Base-by-base conservation (phyloP, 768 basidiomycete species). In the Boletus reticuloceps region DNA sequence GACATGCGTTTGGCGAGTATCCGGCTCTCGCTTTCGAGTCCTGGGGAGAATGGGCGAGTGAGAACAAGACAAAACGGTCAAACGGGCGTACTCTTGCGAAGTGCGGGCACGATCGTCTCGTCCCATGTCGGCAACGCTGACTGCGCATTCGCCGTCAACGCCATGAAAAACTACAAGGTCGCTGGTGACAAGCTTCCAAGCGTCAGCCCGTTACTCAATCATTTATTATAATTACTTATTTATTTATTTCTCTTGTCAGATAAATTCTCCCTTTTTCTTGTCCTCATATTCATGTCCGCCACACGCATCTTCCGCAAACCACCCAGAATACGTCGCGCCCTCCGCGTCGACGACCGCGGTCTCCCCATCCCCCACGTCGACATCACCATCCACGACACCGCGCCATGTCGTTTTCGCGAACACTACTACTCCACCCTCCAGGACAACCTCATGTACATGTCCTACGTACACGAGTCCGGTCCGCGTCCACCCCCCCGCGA, bases 361-460 rank as follows among this genome's bases (percentile, higher is more conserved):
- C 80, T 91, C 9, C 90, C 89, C n/a, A 77, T 81, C 41, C 90
- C 89, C 2, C 89, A 86, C 62, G 81, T 85, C 61, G 77, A 79
- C 54, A 64, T 90, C 59, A 56, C 85, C 63, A 75, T 87, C 36
- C 85, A 86, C 65, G 85, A 91, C 65, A 86, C 84, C 54, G 82
- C 85, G 6, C 79, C 81, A 54, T 86, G 82, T 58, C 85, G 95
- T 40, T 80, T 94, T 51, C 77, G 79, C 51, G 86, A 92, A 58
- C 93, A 98, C 77, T 98, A 97, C 77, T 69, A 89, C 71, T 74
- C 76, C 38, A 87, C 94, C 10, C 79, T 98, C 56, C 83, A 84
- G 20, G 89, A 94, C 71, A 82, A 98, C 74, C 78, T 94, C 63
- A 84, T 98, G 82, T 99, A 99, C 80, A 87, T 98, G 81, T 89